A percentile compares a stretch with the other conserved stretches of the same genome.
Evolutionary conservation across 139 green algal genomes (phyloP).

Genomic region (Picochlorum sp.): DNA sequence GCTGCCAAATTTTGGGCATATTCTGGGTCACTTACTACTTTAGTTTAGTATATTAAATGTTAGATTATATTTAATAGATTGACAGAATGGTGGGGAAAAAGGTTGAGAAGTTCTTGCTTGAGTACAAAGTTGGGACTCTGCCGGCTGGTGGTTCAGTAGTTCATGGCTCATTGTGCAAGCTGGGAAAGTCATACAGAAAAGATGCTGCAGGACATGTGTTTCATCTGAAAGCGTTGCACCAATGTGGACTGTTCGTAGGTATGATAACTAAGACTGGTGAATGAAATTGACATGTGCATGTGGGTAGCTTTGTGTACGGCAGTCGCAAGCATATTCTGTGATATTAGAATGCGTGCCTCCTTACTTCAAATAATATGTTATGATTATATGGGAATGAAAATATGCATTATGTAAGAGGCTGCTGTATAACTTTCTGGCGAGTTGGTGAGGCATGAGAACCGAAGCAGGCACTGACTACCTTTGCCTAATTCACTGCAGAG

Average conservation of each 20-base stretch:
- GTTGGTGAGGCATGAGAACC: too few species aligned
- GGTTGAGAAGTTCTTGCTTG: background rate
- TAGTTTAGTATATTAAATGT: too few species aligned
- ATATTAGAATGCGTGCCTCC: too few species aligned
- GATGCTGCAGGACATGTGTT: slow-evolving; percentile 56
- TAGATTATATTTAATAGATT: background rate
- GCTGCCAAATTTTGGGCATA: too few species aligned
- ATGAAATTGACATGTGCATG: background rate
- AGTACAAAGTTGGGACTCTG: background rate
- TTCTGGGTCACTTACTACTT: too few species aligned
- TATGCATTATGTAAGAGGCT: too few species aligned
- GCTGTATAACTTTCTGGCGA: too few species aligned
- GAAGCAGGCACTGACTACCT: too few species aligned
- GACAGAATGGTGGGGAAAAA: background rate
- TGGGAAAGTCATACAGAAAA: slow-evolving; percentile 30
- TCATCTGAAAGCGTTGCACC: slow-evolving; percentile 42
- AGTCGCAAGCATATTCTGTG: too few species aligned
- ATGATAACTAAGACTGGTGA: background rate
- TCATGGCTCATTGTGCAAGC: slow-evolving; percentile 11
- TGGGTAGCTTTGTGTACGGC: too few species aligned
- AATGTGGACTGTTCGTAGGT: slow-evolving; percentile 50
- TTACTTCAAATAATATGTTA: too few species aligned
- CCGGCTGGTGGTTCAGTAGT: slow-evolving; percentile 2
- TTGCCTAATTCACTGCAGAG: background rate
- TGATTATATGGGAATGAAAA: too few species aligned